Base-by-base conservation (phyloP, 2,329 filamentous ascomycete genomes). In the Sporothrix dimorphospora region DNA sequence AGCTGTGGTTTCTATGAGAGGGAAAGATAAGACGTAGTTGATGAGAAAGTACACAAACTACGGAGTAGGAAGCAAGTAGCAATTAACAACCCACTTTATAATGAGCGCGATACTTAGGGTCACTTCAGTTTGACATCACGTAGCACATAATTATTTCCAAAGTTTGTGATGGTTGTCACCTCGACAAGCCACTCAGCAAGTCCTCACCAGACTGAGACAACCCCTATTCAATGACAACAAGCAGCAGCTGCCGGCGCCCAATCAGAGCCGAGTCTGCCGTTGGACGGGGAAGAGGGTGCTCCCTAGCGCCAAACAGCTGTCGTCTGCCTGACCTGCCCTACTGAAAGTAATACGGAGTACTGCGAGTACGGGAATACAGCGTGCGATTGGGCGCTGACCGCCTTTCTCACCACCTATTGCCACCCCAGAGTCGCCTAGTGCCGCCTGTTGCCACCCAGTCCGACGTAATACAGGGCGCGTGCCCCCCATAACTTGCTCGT, bases 211-310 rank as follows among this genome's bases (percentile, higher is more conserved):
- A 16, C 61, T 30, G 59, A 65, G 59, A 65, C 59, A 47, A 5
- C 38, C 61, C 61, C 40, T 65, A 47, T 47, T 27, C 61, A 47
- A 47, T 42, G 61, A 65, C 61, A 65, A 65, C 61, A 65, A 30
- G 40, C 12, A 19, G 42, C 12, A 30, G 21, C 9, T 30, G 4
- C 1, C 47, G 8, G 6, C 21, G 21, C n/a, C 61, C 61, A 65
- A 65, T 65, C 61, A 65, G 21, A n/a, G 21, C 1, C 24, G 11
- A 47, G 40, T 2, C 3, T 47, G 38, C 40, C 9, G 61, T 19
- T 19, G 42, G 16, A 47, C 40, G 21, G 40, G 40, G 40, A 19
- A 30, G 16, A 47, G 40, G 40, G 21, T 47, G 61, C 42, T 45
- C 40, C 40, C 40, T 47, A 65, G 61, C 61, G 61, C 61, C 61